Conservation (phyloP, 1,139 yeast genomes). For the Tardiomyces digboiensis region DNA sequence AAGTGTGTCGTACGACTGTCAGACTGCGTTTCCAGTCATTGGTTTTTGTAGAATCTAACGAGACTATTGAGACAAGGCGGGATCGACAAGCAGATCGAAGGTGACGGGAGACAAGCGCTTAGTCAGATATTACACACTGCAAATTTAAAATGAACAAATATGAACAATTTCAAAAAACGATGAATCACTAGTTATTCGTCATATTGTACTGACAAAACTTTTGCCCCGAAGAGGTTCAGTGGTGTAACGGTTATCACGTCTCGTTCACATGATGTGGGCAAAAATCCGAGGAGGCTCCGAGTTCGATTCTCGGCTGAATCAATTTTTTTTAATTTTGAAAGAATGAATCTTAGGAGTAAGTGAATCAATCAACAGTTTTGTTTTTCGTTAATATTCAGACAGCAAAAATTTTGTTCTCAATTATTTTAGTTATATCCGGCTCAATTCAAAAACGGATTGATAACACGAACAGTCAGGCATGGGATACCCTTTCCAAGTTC, state of each 20-base stretch:
- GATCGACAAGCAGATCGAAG: no score
- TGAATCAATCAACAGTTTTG: no score
- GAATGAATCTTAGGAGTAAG: neutral
- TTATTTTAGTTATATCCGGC: neutral
- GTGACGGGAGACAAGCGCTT: no score
- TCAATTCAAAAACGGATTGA: conserved; percentile 64
- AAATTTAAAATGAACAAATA: no score
- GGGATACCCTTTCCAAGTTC: conserved; percentile 90
- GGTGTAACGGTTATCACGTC: conserved; percentile 16
- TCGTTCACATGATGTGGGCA: conserved; percentile 9
- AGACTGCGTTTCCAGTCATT: no score
- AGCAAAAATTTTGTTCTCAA: neutral
- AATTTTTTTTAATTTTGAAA: conserved; percentile 7
- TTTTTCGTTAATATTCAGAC: no score
- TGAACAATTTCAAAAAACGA: no score
- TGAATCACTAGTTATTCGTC: neutral
- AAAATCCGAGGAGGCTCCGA: conserved; percentile 18
- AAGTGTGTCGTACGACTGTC: no score
- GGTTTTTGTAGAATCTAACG: no score
- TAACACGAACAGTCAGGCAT: conserved; percentile 86
- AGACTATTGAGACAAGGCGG: no score
- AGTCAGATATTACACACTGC: no score
- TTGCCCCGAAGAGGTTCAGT: conserved; percentile 6
- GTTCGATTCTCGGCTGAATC: conserved; percentile 15
- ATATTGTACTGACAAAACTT: neutral